Conservation (phyloP, 2,329 filamentous ascomycete genomes). For the Ophiostoma tasmaniense region DNA sequence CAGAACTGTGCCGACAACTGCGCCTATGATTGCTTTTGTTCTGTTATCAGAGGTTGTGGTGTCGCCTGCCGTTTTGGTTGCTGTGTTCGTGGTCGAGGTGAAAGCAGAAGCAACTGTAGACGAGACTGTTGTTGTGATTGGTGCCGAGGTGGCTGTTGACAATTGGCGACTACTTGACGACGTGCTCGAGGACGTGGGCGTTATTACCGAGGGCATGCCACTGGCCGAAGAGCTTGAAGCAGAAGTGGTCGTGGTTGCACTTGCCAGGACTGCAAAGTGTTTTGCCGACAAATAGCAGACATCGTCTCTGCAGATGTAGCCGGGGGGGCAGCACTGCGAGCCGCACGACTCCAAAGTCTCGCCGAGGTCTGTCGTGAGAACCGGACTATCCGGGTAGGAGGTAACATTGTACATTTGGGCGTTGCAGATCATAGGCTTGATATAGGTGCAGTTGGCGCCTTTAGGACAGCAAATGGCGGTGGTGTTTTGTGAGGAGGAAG, state of each 20-base stretch:
- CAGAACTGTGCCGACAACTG: background rate
- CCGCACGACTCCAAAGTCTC: slow-evolving; percentile 15
- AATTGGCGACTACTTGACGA: background rate
- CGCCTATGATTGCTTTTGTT: background rate
- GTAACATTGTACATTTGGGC: slow-evolving; percentile 18
- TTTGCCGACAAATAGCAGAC: background rate
- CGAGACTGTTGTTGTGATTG: background rate
- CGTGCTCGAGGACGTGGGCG: background rate
- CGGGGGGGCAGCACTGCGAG: slow-evolving; percentile 21
- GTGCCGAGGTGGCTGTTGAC: background rate
- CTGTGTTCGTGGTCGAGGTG: background rate
- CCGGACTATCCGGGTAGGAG: slow-evolving; percentile 10
- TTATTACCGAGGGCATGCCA: background rate
- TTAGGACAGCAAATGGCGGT: slow-evolving; percentile 21
- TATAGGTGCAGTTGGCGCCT: slow-evolving; percentile 13
- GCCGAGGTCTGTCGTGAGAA: slow-evolving; percentile 18
- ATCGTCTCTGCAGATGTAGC: background rate
- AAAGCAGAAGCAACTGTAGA: background rate
- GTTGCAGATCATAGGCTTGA: slow-evolving; percentile 20
- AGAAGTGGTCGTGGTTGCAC: background rate
- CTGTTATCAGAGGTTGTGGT: background rate
- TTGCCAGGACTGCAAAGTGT: background rate
- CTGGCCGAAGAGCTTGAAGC: background rate
- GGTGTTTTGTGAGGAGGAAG: slow-evolving; percentile 10
- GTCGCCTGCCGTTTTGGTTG: no score